Percentiles rank a stretch among this genome's conserved stretches.
These are phyloP conservation scores for Andrographis paniculata DNA, from an alignment of 305 asterid species.

Conservation along the genomic window DNA sequence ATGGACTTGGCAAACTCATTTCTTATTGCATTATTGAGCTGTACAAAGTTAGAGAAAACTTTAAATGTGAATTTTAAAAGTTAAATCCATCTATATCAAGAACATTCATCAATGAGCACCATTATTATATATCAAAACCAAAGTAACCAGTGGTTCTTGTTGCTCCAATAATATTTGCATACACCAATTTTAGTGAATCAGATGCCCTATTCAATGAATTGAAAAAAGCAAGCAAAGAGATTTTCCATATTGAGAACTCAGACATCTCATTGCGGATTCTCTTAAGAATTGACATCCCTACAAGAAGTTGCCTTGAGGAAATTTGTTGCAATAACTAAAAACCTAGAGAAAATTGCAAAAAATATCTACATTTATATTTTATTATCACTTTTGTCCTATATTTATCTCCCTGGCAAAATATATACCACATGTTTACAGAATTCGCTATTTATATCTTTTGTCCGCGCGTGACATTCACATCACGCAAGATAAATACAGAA, in stretches of 20 bases:
- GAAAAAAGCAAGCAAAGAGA: constrained; percentile 3
- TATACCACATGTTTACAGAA: too few species aligned
- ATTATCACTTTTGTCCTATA: too few species aligned
- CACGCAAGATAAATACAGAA: too few species aligned
- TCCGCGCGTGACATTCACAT: too few species aligned
- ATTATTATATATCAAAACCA: constrained; percentile 10
- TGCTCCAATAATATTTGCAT: constrained; percentile 13
- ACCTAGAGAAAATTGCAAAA: too few species aligned
- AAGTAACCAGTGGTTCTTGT: constrained; percentile 4
- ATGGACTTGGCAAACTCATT: constrained; percentile 2
- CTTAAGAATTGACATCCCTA: neutral
- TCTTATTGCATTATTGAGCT: constrained; percentile 3
- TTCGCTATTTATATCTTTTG: too few species aligned
- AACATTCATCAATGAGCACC: constrained; percentile 15
- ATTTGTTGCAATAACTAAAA: constrained; percentile 13
- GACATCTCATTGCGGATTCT: constrained; percentile 2
- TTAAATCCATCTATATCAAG: constrained; percentile 3
- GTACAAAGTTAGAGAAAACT: constrained; percentile 1
- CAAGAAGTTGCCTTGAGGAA: constrained; percentile 1
- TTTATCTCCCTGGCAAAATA: too few species aligned
- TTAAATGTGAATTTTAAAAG: constrained; percentile 11
- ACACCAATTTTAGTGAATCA: neutral
- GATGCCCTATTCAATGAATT: neutral
- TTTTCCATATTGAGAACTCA: constrained; percentile 12
- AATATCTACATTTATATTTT: too few species aligned